Evolutionary conservation across 129 eudicot species (phyloP), one percentile per base, ranked within the genome.

Genomic region (Rutidosis leptorrhynchoides): DNA sequence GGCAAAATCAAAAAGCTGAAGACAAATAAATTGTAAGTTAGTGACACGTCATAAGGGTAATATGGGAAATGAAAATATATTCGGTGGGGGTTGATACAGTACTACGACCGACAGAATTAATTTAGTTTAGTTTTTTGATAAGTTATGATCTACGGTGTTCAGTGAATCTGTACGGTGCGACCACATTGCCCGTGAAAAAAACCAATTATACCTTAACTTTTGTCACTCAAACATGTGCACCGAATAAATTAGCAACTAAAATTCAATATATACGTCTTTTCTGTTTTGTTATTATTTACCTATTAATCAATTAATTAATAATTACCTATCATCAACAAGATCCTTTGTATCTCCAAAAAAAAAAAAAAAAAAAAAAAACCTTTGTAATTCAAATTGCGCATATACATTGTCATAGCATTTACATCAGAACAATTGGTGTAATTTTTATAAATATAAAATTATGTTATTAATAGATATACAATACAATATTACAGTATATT

Each of bases 1-100:
- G 10, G 81, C 96, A 72, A 88, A 88, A 77, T 85, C 89, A 65
- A 88, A 88, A 33, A 88, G 69, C 96, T 88, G 84, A 68, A 66
- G 16, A 30, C 0, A 21, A 27, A 33, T 57, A 37, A 37, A 20
- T 7, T 19, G 64, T 5, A 49, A 48, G 5, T 75, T 68, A 75
- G 79, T 20, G 29, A 58, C 45, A 58, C 42, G 4, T 4, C 8
- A 12, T 1, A 51, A 33, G 79, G 79, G 70, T 60, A 68, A 51
- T 33, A 60, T 7, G 9, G 74, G 63, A 75, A 74, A 11, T 55
- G 19, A 3, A 21, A 23, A 10, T 3, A 11, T 40, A 2, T 37
- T 37, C 12, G 16, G 45, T 37, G 45, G 16, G 16, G 46, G 5
- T 40, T 12, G 46, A 11, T 40, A 12, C 46, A 40, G n/a, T 12